Evolutionary conservation across 352 stramenopile species (phyloP).

Genomic region (Pythium utonaiense): DNA sequence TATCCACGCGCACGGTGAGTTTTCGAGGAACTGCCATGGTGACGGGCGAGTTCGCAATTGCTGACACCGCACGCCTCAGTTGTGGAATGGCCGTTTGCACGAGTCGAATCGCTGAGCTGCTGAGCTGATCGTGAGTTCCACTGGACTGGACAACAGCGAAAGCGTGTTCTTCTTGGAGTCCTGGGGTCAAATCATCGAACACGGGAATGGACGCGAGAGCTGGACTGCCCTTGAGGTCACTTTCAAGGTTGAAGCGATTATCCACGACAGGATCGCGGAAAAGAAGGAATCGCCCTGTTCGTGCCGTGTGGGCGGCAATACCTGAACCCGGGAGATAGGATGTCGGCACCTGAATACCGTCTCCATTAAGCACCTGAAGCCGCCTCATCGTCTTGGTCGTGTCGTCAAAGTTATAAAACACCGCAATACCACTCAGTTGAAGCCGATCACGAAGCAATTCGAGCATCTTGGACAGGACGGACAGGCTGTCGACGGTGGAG

Average conservation of each 20-base stretch:
- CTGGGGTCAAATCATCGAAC: not conserved
- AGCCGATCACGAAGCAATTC: not conserved
- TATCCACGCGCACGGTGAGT: not conserved
- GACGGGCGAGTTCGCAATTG: not conserved
- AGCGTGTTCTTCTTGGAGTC: not conserved
- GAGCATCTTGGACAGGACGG: constrained; percentile 2
- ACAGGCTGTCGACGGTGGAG: not conserved
- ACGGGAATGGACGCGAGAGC: constrained; percentile 6
- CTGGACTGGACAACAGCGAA: not conserved
- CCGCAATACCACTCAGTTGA: not conserved
- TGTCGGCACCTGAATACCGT: not conserved
- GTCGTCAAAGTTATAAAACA: constrained; percentile 4
- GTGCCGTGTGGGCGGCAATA: not conserved
- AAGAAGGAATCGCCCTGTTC: not conserved
- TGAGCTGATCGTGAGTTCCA: not conserved
- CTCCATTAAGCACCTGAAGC: not conserved
- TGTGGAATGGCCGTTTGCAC: not conserved
- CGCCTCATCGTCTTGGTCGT: not conserved
- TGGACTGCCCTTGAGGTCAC: not conserved
- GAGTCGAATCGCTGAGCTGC: not conserved
- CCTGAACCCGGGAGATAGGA: not conserved
- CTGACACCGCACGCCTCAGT: not conserved
- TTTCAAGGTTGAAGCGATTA: not conserved
- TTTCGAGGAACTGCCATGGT: not conserved
- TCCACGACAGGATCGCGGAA: not conserved